phyloP scores from a whole-genome alignment of 305 asterid species.

The Rubia tinctorum region DNA sequence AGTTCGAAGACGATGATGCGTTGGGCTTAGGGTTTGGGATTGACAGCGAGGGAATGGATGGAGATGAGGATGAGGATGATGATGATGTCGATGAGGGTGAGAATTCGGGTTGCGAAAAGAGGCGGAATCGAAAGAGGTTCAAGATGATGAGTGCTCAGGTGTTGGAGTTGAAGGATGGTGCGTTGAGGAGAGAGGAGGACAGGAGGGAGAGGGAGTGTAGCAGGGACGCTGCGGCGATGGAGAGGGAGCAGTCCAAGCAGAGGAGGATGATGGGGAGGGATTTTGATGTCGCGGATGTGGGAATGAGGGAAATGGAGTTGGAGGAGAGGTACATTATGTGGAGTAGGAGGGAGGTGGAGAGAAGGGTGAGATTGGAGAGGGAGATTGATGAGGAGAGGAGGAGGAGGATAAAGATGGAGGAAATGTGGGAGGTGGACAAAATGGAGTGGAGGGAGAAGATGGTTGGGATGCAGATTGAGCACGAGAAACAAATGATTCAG shows the following conservation, averaged over 20 bases:
- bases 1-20: constrained; percentile 39
- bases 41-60: constrained; percentile 52
- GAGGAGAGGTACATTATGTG: constrained; percentile 51
- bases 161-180: constrained; percentile 58
- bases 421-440: constrained; percentile 82
- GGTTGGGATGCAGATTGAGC: constrained; percentile 75
- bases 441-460: constrained; percentile 88
- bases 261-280: constrained; percentile 36
- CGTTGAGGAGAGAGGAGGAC: constrained; percentile 65
- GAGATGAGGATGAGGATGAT: constrained; percentile 41
- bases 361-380: constrained; percentile 51
- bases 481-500: constrained; percentile 94
- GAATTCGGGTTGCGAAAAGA: constrained; percentile 26
- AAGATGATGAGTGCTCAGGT: constrained; percentile 52
- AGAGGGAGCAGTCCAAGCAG: constrained; percentile 31
- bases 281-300: constrained; percentile 36
- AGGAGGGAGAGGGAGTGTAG: constrained; percentile 73
- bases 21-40: constrained; percentile 45
- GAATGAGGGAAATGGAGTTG: constrained; percentile 41
- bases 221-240: constrained; percentile 37
- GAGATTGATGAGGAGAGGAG: constrained; percentile 65
- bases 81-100: constrained; percentile 29
- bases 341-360: constrained; percentile 59
- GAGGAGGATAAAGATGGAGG: constrained; percentile 66
- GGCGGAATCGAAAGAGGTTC: constrained; percentile 40